These are phyloP conservation scores for Russula foetens DNA, from an alignment of 768 basidiomycete species.

Conservation along the genomic window DNA sequence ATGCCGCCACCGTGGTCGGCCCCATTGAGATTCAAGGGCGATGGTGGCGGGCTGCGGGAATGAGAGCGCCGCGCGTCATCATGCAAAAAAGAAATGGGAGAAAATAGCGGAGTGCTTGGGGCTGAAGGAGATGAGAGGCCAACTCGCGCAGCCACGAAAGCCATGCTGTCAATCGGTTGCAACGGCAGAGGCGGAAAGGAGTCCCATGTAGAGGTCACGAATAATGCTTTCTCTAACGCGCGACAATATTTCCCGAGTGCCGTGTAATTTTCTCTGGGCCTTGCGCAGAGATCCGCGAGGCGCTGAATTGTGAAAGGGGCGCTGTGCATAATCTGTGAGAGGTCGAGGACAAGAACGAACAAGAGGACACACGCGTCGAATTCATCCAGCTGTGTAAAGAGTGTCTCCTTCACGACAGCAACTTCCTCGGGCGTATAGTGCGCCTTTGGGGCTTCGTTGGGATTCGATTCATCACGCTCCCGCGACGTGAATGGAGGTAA, in stretches of 20 bases:
- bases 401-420: conserved; percentile 41
- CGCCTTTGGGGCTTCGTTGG: conserved; percentile 46
- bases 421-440: conserved; percentile 59
- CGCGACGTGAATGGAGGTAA: conserved; percentile 68
- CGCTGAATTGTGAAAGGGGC: conserved; percentile 89
- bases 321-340: conserved; percentile 28
- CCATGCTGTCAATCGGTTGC: conserved; percentile 24
- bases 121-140: conserved; percentile 43
- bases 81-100: conserved; percentile 82
- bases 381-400: conserved; percentile 60
- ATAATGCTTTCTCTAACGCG: conserved; percentile 72
- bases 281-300: conserved; percentile 69
- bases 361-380: conserved; percentile 58
- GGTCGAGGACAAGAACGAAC: neutral
- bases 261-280: conserved; percentile 64
- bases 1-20: too few species aligned
- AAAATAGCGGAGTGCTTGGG: conserved; percentile 77
- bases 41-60: conserved; percentile 73
- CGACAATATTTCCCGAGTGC: conserved; percentile 82
- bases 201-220: conserved; percentile 75
- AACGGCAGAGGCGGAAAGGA: conserved; percentile 58
- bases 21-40: conserved; percentile 49
- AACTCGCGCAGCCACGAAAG: conserved; percentile 30
- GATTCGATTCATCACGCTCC: conserved; percentile 39
- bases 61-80: conserved; percentile 74